Percentiles rank a stretch among this genome's conserved stretches.
Conservation (phyloP, 345 rosid species). For the Ricinus communis region DNA sequence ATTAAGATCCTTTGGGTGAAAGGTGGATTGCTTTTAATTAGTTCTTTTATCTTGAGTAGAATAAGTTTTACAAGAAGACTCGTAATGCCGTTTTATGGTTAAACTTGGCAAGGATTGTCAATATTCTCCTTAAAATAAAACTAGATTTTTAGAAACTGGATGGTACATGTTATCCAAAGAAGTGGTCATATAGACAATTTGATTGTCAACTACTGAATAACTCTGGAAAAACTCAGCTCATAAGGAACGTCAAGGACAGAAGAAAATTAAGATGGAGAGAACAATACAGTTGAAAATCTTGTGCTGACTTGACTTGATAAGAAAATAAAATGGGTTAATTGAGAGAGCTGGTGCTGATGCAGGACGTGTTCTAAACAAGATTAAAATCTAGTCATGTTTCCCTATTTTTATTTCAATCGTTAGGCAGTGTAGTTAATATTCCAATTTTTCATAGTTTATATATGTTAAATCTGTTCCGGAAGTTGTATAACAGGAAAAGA, state of each 20-base stretch:
- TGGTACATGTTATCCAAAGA: neutral
- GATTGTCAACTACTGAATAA: neutral
- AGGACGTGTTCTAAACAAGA: no score
- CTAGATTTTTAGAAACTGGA: neutral
- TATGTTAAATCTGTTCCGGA: no score
- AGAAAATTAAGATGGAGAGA: neutral
- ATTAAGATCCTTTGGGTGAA: neutral
- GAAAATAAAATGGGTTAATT: no score
- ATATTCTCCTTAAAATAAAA: conserved; percentile 3
- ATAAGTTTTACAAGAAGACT: no score
- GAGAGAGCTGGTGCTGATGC: no score
- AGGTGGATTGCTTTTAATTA: neutral
- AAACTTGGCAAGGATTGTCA: neutral
- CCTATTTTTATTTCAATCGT: neutral
- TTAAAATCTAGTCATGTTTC: no score
- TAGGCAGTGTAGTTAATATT: neutral
- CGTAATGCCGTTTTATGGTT: neutral
- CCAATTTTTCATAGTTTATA: no score
- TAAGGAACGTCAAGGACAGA: neutral
- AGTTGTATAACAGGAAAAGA: neutral
- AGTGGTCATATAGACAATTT: neutral
- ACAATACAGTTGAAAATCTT: neutral
- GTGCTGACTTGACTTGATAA: no score
- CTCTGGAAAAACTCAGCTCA: neutral
- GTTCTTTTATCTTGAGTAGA: neutral